Conservation (phyloP, 345 rosid genomes). For the Eucalyptus tenuipes region DNA sequence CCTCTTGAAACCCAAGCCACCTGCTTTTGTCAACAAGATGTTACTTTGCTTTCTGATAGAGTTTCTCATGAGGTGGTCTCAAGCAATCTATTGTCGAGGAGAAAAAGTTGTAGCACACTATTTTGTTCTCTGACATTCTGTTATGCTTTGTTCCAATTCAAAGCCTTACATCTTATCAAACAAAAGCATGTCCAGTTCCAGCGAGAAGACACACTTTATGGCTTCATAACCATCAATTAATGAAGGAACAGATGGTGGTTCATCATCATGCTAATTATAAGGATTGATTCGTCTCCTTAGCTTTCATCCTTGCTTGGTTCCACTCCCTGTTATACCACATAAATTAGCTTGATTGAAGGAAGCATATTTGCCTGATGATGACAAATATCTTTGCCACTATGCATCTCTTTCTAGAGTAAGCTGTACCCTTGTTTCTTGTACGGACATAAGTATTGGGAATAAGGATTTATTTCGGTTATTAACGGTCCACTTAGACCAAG, state of each 20-base stretch:
- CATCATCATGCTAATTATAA: not conserved
- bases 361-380: not conserved
- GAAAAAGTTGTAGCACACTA: not conserved
- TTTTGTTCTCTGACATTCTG: not conserved
- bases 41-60: not conserved
- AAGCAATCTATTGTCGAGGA: not conserved
- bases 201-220: not conserved
- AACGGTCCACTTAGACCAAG: not conserved
- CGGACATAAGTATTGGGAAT: not conserved
- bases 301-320: not conserved
- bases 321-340: not conserved
- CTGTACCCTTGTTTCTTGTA: not conserved
- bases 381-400: not conserved
- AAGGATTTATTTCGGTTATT: not conserved
- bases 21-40: not conserved
- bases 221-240: not conserved
- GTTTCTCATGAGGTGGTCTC: not conserved
- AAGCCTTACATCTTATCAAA: not conserved
- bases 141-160: not conserved
- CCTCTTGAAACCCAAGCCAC: not conserved
- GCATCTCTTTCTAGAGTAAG: not conserved
- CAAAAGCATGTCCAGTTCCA: not conserved
- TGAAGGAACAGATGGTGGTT: not conserved
- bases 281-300: not conserved
- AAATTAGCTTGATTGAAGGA: not conserved